Evolutionary conservation across 2,329 filamentous ascomycete genomes (phyloP).

Genomic region (Sporothrix euskadiensis): DNA sequence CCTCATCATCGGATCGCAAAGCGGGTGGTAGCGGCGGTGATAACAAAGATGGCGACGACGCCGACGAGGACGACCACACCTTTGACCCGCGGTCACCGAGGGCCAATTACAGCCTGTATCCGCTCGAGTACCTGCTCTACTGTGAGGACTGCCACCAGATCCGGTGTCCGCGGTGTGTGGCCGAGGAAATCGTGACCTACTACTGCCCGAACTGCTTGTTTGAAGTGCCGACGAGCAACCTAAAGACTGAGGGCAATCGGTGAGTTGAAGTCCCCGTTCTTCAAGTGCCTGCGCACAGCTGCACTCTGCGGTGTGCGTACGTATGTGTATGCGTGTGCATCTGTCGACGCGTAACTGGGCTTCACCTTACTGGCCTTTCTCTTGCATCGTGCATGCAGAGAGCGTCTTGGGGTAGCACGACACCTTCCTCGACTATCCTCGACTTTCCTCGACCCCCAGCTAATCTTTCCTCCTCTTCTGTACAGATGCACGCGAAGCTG

Average conservation of each 20-base stretch:
- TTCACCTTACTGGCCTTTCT: background rate
- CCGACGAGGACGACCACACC: slow-evolving; percentile 71
- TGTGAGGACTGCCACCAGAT: slow-evolving; percentile 98
- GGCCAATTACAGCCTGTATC: slow-evolving; percentile 89
- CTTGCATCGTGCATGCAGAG: background rate
- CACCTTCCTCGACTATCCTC: background rate
- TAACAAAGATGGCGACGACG: slow-evolving; percentile 40
- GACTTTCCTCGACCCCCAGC: background rate
- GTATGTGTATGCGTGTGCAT: slow-evolving; percentile 11
- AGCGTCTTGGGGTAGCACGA: background rate
- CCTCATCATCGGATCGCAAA: slow-evolving; percentile 34
- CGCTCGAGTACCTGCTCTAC: slow-evolving; percentile 89
- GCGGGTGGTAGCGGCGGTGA: slow-evolving; percentile 35
- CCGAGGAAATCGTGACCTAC: slow-evolving; percentile 91
- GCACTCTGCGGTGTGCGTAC: background rate
- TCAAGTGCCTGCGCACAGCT: background rate
- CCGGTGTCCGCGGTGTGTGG: slow-evolving; percentile 85
- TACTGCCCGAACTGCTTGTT: slow-evolving; percentile 96
- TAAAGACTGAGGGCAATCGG: slow-evolving; percentile 92
- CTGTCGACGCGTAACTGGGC: slow-evolving; percentile 15
- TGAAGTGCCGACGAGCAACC: slow-evolving; percentile 88
- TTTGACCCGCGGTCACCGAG: slow-evolving; percentile 85
- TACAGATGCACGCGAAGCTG: slow-evolving; percentile 88
- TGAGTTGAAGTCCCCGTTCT: slow-evolving; percentile 45
- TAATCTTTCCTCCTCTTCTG: background rate